phyloP scores from a whole-genome alignment of 1,139 yeast species.

The Geotrichum carabidarum region DNA sequence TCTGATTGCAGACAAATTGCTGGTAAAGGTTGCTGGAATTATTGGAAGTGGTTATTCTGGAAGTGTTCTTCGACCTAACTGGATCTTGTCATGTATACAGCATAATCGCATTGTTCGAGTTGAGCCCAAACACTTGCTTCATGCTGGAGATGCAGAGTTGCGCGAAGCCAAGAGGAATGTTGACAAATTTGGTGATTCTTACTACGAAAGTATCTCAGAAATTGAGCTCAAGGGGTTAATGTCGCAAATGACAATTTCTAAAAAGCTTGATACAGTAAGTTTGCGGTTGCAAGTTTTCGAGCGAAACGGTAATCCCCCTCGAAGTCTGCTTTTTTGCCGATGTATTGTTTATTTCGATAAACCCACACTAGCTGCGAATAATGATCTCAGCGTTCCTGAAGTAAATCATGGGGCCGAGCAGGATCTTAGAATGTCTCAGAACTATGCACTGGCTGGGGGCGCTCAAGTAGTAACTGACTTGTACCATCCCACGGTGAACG shows the following conservation, averaged over 20 bases:
- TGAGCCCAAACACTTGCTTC: constrained; percentile 45
- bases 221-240: constrained; percentile 15
- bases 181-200: constrained; percentile 35
- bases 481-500: constrained; percentile 12
- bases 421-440: constrained; percentile 1
- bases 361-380: neutral
- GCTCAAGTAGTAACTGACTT: constrained; percentile 8
- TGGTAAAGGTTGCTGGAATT: constrained; percentile 43
- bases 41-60: constrained; percentile 44
- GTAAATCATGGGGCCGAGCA: constrained; percentile 10
- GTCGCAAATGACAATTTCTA: constrained; percentile 4
- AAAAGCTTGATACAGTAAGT: constrained; percentile 3
- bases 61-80: constrained; percentile 60
- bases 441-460: constrained; percentile 15
- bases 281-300: constrained; percentile 1
- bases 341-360: constrained; percentile 12
- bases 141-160: constrained; percentile 19
- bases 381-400: neutral
- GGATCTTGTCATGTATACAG: constrained; percentile 66
- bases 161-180: constrained; percentile 22
- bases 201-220: constrained; percentile 12
- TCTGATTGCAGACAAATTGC: constrained; percentile 47
- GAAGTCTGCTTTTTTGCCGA: neutral
- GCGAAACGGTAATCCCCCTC: neutral
- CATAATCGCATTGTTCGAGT: constrained; percentile 44